Conservation (phyloP, 2,329 filamentous ascomycete genomes). For the Sporothrix globosa region DNA sequence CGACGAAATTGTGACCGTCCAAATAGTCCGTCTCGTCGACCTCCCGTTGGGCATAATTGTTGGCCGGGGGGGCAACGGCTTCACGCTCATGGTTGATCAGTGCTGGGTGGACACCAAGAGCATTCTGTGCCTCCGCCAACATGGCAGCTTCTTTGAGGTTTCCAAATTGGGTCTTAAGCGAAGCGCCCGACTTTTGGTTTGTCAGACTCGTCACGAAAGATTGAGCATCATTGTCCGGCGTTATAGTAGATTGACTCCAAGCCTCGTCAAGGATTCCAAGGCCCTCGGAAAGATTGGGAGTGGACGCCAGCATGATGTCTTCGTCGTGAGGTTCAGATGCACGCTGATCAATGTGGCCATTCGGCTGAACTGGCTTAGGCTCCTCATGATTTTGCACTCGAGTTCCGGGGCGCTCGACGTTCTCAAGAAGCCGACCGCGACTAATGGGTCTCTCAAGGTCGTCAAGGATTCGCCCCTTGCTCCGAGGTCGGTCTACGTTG, state of each 20-base stretch:
- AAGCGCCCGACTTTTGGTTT: slow-evolving; percentile 30
- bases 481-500: slow-evolving; percentile 23
- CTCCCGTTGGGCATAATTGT: background rate
- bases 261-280: slow-evolving; percentile 35
- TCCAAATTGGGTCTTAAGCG: slow-evolving; percentile 19
- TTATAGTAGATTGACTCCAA: slow-evolving; percentile 39
- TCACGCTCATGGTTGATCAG: background rate
- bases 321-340: background rate
- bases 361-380: background rate
- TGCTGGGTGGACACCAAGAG: slow-evolving; percentile 25
- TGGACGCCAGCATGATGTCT: background rate
- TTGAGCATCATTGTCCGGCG: slow-evolving; percentile 39
- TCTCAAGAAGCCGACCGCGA: slow-evolving; percentile 29
- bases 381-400: slow-evolving; percentile 18
- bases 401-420: slow-evolving; percentile 26
- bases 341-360: background rate
- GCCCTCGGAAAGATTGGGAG: slow-evolving; percentile 20
- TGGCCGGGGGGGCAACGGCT: background rate
- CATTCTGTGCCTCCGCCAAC: background rate
- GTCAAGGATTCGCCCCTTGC: slow-evolving; percentile 22
- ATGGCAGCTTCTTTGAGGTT: slow-evolving; percentile 25
- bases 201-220: slow-evolving; percentile 39
- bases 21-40: background rate
- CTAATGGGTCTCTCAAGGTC: slow-evolving; percentile 25
- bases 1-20: background rate